These are phyloP conservation scores for Suillus occidentalis DNA, from an alignment of 768 basidiomycete species.

Conservation along the genomic window DNA sequence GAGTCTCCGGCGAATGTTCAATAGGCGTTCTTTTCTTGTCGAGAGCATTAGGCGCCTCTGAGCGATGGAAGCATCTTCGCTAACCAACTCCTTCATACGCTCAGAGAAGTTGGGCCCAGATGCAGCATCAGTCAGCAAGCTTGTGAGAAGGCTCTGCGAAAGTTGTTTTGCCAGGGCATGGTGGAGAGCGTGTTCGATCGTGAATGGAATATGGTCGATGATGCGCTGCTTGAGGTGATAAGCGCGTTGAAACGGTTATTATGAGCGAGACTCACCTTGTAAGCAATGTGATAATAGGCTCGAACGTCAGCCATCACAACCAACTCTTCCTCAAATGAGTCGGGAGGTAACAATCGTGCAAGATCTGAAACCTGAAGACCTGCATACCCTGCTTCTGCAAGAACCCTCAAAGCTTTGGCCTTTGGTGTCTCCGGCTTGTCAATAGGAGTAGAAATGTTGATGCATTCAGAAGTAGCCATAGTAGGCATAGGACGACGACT, in stretches of 20 bases:
- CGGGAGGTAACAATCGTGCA: slow-evolving; percentile 16
- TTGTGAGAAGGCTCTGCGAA: slow-evolving; percentile 35
- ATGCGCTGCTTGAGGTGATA: slow-evolving; percentile 41
- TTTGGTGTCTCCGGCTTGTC: not conserved
- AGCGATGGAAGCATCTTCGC: slow-evolving; percentile 44
- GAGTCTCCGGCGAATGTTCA: slow-evolving; percentile 39
- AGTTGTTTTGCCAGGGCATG: slow-evolving; percentile 37
- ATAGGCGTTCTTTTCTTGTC: slow-evolving; percentile 35
- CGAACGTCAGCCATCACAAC: slow-evolving; percentile 47
- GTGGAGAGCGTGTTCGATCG: slow-evolving; percentile 47
- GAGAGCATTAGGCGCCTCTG: slow-evolving; percentile 36
- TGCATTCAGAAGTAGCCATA: too few relatives aligned
- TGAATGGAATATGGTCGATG: slow-evolving; percentile 53
- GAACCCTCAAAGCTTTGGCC: slow-evolving; percentile 20
- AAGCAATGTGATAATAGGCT: slow-evolving; percentile 51
- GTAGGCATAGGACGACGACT: too few relatives aligned
- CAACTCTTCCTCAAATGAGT: slow-evolving; percentile 38
- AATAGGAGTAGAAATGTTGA: too few relatives aligned
- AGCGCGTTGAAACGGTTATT: not conserved
- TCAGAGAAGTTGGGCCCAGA: slow-evolving; percentile 19
- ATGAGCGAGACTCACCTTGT: slow-evolving; percentile 37
- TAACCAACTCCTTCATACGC: slow-evolving; percentile 41
- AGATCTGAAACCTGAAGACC: slow-evolving; percentile 21
- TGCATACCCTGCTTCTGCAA: slow-evolving; percentile 33
- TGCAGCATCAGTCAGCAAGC: slow-evolving; percentile 26